phyloP scores from a whole-genome alignment of 345 rosid species.

The Linum tenue region DNA sequence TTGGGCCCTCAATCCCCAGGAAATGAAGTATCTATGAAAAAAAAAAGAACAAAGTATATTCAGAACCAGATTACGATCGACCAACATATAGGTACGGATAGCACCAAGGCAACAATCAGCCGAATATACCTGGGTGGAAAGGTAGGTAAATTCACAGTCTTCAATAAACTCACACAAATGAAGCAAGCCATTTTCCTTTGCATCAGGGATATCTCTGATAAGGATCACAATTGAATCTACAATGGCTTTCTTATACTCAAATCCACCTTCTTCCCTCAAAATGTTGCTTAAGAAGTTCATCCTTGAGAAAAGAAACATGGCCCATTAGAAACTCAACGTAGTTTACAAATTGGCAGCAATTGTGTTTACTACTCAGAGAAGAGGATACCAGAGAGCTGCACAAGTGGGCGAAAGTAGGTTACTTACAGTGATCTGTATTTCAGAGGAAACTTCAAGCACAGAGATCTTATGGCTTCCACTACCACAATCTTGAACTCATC shows the following conservation, averaged over 20 bases:
- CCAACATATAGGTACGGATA: background rate
- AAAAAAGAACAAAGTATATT: slow-evolving; percentile 6
- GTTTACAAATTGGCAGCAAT: background rate
- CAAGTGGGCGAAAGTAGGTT: background rate
- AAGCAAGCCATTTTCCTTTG: slow-evolving; percentile 93
- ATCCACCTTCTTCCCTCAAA: slow-evolving; percentile 99
- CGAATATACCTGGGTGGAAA: slow-evolving; percentile 77
- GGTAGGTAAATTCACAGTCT: slow-evolving; percentile 99
- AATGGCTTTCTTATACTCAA: slow-evolving; percentile 94
- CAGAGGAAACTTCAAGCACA: slow-evolving; percentile 91
- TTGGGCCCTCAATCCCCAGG: slow-evolving; percentile 94
- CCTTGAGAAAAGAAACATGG: slow-evolving; percentile 36
- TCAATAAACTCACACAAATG: slow-evolving; percentile 98
- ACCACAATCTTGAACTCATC: slow-evolving; percentile 99
- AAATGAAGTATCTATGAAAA: slow-evolving; percentile 79
- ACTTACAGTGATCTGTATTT: slow-evolving; percentile 93
- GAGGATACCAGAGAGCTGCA: background rate
- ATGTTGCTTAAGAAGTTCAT: slow-evolving; percentile 98
- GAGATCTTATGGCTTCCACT: slow-evolving; percentile 90
- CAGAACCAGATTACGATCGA: background rate
- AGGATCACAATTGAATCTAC: slow-evolving; percentile 96
- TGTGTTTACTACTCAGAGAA: background rate
- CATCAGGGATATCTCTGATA: slow-evolving; percentile 94
- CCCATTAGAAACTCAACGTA: background rate
- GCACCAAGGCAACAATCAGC: slow-evolving; percentile 7